Evolutionary conservation across 495 filamentous ascomycete genomes (phyloP), one percentile per base, ranked within the genome.

Genomic region (Tuber magnatum): DNA sequence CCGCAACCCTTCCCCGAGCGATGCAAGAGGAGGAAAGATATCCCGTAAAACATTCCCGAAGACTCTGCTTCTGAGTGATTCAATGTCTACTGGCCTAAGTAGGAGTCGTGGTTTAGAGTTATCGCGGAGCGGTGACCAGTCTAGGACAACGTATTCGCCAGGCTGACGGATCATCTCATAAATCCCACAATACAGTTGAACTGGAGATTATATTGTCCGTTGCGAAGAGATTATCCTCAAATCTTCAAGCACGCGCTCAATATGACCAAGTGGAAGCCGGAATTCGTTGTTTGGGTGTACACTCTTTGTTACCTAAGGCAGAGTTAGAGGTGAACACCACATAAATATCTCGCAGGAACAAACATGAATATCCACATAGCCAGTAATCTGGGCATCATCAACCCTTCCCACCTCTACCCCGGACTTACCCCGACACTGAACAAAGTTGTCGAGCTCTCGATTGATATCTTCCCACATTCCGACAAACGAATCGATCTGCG

Each of bases 351-450:
- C 12, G 0, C 3, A 14, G 3, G 28, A 61, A 78, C 76, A 41
- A 39, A 79, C 77, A 5, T 71, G 51, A 79, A 79, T 38, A 69
- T 78, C 71, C 20, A 78, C 44, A 43, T 78, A 68, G 8, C 51
- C 18, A 9, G 68, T 44, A 40, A 74, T 39, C 16, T 16, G 10
- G 0, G 16, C 20, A 9, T 73, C 18, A 14, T 42, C 1, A 28
- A 65, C 3, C 1, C 41, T 2, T 16, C 10, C 41, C 22, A 39
- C 71, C 43, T 41, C 42, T 44, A 43, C 76, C 2, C 1, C 71
- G 3, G 32, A 5, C 8, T 46, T 65, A 1, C 6, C 8, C 43
- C 18, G 24, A 8, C 12, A 3, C 39, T 3, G 39, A 7, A 40
- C 28, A 24, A 68, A 68, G 4, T 16, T 6, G 1, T 32, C 32